A percentile compares a stretch with the other conserved stretches of the same genome.
Conservation (phyloP, 139 green algal species). For the Chlorella sorokiniana region DNA sequence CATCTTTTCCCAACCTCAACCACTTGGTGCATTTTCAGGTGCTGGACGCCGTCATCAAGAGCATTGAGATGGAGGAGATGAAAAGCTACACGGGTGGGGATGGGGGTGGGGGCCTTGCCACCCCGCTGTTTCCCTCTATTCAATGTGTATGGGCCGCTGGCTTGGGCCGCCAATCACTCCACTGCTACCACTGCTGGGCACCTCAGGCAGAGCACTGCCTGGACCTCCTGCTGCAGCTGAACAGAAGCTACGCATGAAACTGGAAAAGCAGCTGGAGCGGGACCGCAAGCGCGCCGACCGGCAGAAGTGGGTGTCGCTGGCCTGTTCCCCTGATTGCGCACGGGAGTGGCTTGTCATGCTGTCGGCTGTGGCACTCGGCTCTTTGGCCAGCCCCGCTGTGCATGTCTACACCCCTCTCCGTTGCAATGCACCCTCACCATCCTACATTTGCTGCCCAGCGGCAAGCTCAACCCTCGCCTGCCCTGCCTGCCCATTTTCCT, state of each 20-base stretch:
- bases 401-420: no score
- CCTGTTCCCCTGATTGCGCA: neutral
- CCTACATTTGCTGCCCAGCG: no score
- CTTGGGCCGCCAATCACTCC: no score
- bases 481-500: neutral
- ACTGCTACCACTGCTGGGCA: neutral
- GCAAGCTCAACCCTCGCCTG: neutral
- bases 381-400: no score
- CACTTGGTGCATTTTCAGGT: no score
- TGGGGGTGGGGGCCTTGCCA: neutral
- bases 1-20: no score
- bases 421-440: no score
- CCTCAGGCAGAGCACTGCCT: neutral
- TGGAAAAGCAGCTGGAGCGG: conserved; percentile 10
- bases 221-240: neutral
- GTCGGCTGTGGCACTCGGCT: no score
- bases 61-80: conserved; percentile 27
- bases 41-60: conserved; percentile 19
- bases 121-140: no score
- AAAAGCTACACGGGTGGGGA: conserved; percentile 2
- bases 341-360: neutral
- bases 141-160: no score
- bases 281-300: conserved; percentile 8
- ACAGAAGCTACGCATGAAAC: conserved; percentile 5
- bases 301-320: neutral